Evolutionary conservation across 345 rosid genomes (phyloP), one percentile per base, ranked within the genome.

Genomic region (Pugionium dolabratum): DNA sequence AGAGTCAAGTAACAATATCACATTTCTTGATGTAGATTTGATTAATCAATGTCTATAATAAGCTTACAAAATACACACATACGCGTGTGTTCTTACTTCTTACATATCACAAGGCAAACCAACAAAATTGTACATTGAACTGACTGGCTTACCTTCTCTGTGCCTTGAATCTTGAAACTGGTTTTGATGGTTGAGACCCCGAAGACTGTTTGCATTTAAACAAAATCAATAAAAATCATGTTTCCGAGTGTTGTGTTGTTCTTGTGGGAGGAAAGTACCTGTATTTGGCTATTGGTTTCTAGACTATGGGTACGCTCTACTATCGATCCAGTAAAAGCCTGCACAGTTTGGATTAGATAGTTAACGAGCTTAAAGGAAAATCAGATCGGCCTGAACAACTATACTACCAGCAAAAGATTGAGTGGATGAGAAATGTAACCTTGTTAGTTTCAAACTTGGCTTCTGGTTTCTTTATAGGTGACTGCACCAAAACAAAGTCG

Each of bases 281-380:
- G 82, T 29, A 64, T 51, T 56, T 67, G 63, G 57, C 66, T 57
- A 52, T 43, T 61, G 66, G 76, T 64, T 37, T 64, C 78, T 62
- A 77, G 40, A 66, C 60, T 71, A n/a, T 64, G 50, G 9, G 79
- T 3, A 33, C 53, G 97, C 76, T 89, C 98, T 58, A 92, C 76
- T 18, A 89, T 78, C 3, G 84, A 83, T 46, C 95, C 95, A 5
- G 85, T 80, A 71, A 92, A 85, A 43, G 96, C 97, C 95, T 92
- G 79, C 69, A 34, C 6, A 30, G 31, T 35, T 67, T 18, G 46
- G 40, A 44, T 8, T 27, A 59, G 18, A 60, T n/a, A 66, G 37
- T 52, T 32, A 54, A 10, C 40, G 3, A 73, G 63, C 8, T 36
- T 53, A 37, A 4, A 44, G 44, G 6, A 6, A 36, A 35, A 5